Evolutionary conservation across 116 monocot genomes (phyloP).

Genomic region (Trichopus zeylanicus): DNA sequence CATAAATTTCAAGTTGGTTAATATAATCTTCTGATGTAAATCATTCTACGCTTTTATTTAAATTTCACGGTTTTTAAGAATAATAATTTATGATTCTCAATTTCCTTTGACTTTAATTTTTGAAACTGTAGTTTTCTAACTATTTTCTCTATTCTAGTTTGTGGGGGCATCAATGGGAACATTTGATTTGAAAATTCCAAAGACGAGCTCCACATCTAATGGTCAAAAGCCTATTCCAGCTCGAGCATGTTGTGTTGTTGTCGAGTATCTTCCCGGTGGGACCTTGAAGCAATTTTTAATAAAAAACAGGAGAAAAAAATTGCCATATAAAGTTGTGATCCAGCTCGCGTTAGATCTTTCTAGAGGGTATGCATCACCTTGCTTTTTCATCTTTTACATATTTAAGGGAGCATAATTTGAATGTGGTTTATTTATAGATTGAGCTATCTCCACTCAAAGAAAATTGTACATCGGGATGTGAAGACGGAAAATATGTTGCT

Average conservation of each 20-base stretch:
- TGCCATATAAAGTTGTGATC: constrained; percentile 72
- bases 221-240: constrained; percentile 30
- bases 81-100: too few relatives aligned
- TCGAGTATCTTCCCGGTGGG: constrained; percentile 83
- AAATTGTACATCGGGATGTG: constrained; percentile 89
- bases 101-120: too few relatives aligned
- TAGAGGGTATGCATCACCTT: constrained; percentile 52
- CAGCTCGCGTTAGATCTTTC: constrained; percentile 88
- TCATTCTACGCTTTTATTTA: too few relatives aligned
- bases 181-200: constrained; percentile 58
- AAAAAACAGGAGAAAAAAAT: constrained; percentile 68
- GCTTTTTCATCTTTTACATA: neutral
- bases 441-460: constrained; percentile 79
- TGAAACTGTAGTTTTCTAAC: too few relatives aligned
- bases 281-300: constrained; percentile 83
- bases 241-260: constrained; percentile 88
- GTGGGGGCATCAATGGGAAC: constrained; percentile 93
- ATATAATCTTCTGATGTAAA: too few relatives aligned
- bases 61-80: too few relatives aligned
- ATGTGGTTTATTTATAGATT: constrained; percentile 27
- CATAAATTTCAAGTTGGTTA: too few relatives aligned
- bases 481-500: constrained; percentile 90
- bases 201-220: constrained; percentile 27
- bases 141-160: constrained; percentile 39
- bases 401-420: neutral